A percentile compares a stretch with the other conserved stretches of the same genome.
Conservation (phyloP, 768 basidiomycete genomes). For the Boletus bicolor region DNA sequence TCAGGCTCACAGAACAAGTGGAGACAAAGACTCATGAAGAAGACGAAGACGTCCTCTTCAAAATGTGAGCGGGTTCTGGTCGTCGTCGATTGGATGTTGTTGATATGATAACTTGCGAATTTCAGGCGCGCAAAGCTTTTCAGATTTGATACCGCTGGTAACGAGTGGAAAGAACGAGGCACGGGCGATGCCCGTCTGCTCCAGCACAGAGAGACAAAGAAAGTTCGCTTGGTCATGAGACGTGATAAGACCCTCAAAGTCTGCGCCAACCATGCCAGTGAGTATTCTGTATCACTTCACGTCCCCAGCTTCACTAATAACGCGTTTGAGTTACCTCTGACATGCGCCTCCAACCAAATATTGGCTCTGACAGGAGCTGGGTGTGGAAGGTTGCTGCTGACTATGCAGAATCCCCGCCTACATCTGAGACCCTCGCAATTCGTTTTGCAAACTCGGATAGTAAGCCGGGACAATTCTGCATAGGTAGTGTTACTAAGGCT, state of each 20-base stretch:
- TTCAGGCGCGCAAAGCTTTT: conserved; percentile 96
- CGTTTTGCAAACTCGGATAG: conserved; percentile 97
- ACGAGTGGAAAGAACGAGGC: conserved; percentile 98
- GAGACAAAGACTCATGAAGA: conserved; percentile 95
- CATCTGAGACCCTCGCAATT: conserved; percentile 94
- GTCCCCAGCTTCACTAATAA: conserved; percentile 2
- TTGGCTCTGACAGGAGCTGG: conserved; percentile 99
- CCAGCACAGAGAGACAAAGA: conserved; percentile 83
- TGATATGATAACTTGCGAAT: conserved; percentile 21
- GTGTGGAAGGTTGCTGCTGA: conserved; percentile 98
- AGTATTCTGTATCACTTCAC: conserved; percentile 24
- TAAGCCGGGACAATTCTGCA: conserved; percentile 40
- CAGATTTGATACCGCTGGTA: conserved; percentile 73
- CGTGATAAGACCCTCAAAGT: conserved; percentile 99
- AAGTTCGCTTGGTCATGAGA: conserved; percentile 96
- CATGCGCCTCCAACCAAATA: conserved; percentile 95
- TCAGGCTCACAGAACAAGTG: conserved; percentile 93
- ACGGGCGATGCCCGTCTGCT: conserved; percentile 95
- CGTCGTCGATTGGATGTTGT: neutral
- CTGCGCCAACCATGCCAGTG: conserved; percentile 96
- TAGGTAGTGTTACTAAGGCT: conserved; percentile 27
- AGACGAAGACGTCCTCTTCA: conserved; percentile 89
- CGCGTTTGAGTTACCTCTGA: conserved; percentile 66
- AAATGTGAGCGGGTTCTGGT: conserved; percentile 65
- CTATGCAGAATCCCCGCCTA: conserved; percentile 86